These are phyloP conservation scores for Alternaria arbusti DNA, from an alignment of 2,329 filamentous ascomycete species.

Conservation along the genomic window DNA sequence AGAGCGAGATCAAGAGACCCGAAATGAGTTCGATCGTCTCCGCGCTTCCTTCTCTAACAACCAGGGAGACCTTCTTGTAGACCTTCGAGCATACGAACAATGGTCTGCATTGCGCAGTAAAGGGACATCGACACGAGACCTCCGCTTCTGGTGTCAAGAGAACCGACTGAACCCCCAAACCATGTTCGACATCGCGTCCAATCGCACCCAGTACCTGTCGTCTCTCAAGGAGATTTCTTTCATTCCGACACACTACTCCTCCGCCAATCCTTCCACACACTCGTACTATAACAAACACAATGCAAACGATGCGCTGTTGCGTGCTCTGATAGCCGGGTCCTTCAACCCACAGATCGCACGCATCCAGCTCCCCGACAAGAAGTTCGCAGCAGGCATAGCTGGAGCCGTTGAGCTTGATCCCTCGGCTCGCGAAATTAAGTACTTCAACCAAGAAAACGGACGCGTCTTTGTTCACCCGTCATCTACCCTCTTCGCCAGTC, in stretches of 20 bases:
- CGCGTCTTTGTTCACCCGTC: constrained; percentile 92
- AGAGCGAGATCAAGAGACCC: constrained; percentile 81
- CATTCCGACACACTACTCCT: constrained; percentile 56
- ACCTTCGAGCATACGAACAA: constrained; percentile 80
- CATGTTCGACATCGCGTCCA: constrained; percentile 86
- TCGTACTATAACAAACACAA: constrained; percentile 57
- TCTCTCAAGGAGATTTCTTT: constrained; percentile 88
- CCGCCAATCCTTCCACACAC: constrained; percentile 33
- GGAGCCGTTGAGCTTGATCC: constrained; percentile 93
- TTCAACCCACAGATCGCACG: constrained; percentile 82
- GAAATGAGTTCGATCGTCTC: constrained; percentile 80
- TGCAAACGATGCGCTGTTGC: constrained; percentile 54
- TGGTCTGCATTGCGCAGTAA: constrained; percentile 74
- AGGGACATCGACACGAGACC: constrained; percentile 62
- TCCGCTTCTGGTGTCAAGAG: constrained; percentile 80
- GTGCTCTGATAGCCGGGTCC: constrained; percentile 57
- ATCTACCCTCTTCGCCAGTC: constrained; percentile 83
- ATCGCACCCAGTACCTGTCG: constrained; percentile 82
- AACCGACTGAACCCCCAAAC: constrained; percentile 86
- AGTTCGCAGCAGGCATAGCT: constrained; percentile 84
- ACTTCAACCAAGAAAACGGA: constrained; percentile 66
- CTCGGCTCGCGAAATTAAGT: constrained; percentile 89
- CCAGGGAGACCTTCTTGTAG: constrained; percentile 88
- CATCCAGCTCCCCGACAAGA: constrained; percentile 94
- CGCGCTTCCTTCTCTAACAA: constrained; percentile 74